Evolutionary conservation across 1,284 basidiomycete species (phyloP).

Genomic region (Coniophora puteana): DNA sequence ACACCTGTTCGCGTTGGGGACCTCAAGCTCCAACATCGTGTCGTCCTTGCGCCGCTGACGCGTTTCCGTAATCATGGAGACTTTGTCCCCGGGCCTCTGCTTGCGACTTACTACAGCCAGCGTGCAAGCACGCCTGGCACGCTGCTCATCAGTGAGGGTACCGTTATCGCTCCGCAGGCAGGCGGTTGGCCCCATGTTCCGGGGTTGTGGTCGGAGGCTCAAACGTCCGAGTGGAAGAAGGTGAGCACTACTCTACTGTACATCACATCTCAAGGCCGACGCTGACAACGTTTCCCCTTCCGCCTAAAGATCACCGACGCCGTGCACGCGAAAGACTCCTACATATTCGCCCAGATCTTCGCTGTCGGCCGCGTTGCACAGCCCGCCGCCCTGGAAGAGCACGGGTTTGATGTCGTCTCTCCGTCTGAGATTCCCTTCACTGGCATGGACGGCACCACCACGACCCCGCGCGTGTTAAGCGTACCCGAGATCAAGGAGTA

Average conservation of each 20-base stretch:
- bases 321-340: conserved; percentile 36
- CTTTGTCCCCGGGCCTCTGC: not conserved
- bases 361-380: too few relatives aligned
- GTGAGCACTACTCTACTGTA: too few relatives aligned
- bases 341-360: conserved; percentile 40
- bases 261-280: conserved; percentile 30
- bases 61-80: conserved; percentile 22
- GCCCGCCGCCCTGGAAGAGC: too few relatives aligned
- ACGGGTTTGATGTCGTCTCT: too few relatives aligned
- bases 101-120: conserved; percentile 21
- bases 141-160: conserved; percentile 27
- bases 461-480: too few relatives aligned
- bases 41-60: too few relatives aligned
- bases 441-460: too few relatives aligned
- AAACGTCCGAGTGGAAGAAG: too few relatives aligned
- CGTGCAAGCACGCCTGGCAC: conserved; percentile 18
- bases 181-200: too few relatives aligned
- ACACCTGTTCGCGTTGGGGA: conserved; percentile 24
- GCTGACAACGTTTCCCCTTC: conserved; percentile 21
- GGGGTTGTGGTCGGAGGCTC: too few relatives aligned
- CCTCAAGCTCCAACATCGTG: conserved; percentile 20
- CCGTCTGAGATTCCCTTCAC: too few relatives aligned
- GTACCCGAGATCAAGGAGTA: too few relatives aligned
- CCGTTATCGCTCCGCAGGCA: conserved; percentile 20
- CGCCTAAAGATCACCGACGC: conserved; percentile 32